Evolutionary conservation across 805 yeast genomes (phyloP), one percentile per base, ranked within the genome.

Genomic region (Ogataea parapolymorpha): DNA sequence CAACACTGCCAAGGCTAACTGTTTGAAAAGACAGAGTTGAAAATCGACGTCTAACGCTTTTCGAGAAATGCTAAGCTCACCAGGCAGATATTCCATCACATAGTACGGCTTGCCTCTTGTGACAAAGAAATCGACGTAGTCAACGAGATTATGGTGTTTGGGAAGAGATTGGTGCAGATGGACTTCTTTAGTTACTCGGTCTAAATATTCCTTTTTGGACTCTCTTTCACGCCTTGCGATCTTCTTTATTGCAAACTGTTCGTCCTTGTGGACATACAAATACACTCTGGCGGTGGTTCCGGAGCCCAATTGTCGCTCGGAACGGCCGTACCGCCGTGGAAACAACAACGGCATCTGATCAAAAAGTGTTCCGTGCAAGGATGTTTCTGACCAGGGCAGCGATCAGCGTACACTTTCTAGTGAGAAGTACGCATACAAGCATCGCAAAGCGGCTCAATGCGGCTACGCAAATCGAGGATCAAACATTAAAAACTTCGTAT

Each of bases 331-430:
- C 16, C 41, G 49, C 16, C 43, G 28, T 4, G 45, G 43, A 38
- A 46, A 41, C 35, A 44, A 24, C 18, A 39, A 17, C 14, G 28
- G 32, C 42, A 39, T 39, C 7, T 6, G 20, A 10, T 15, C 9
- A 68, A 64, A 50, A 75, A 75, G 1, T 72, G 74, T 72, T 61
- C 63, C 42, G 66, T 70, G 48, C 53, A 64, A 29, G 50, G 72
- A 41, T 72, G 75, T 29, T 10, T 8, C 10, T n/a, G 13, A 12
- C 16, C 10, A 26, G 29, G 75, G 12, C 40, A n/a, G 24, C 22
- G 22, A 20, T 20, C 9, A 20, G 22, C 22, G 2, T 7, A 7
- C 22, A 7, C 9, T 7, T 20, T 8, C 9, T 7, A 9, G 22
- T 8, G 22, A 20, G 22, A 20, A 20, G 22, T 4, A 7, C 22